These are phyloP conservation scores for Anaeromyces robustus DNA, from an alignment of 192 early-diverging fungal genomes.

Conservation along the genomic window DNA sequence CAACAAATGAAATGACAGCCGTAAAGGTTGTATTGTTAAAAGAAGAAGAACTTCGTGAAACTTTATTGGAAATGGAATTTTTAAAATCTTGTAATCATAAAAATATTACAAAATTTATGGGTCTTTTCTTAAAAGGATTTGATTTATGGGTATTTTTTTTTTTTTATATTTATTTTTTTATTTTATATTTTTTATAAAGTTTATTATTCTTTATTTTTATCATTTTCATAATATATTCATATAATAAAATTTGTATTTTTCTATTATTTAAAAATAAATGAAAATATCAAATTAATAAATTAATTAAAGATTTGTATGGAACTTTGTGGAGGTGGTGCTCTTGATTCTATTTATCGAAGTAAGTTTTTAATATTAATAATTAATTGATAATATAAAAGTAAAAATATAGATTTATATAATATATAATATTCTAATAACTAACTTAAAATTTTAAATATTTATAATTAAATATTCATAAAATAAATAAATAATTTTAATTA, in stretches of 20 bases:
- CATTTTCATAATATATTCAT: too few relatives aligned
- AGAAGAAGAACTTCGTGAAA: slow-evolving; percentile 47
- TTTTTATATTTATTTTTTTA: background rate
- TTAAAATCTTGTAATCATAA: slow-evolving; percentile 32
- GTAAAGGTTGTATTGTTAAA: slow-evolving; percentile 49
- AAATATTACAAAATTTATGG: slow-evolving; percentile 40
- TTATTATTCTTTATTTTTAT: too few relatives aligned
- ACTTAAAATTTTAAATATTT: too few relatives aligned
- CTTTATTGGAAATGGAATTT: slow-evolving; percentile 54
- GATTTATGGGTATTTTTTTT: slow-evolving; percentile 35
- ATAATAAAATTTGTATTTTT: too few relatives aligned
- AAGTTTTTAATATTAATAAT: too few relatives aligned
- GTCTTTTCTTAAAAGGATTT: slow-evolving; percentile 39
- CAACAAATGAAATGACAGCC: slow-evolving; percentile 31
- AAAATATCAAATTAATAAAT: too few relatives aligned
- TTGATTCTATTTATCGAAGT: slow-evolving; percentile 45
- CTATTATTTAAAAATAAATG: too few relatives aligned
- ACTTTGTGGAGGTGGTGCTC: slow-evolving; percentile 35
- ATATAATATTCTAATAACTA: too few relatives aligned
- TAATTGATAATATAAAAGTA: too few relatives aligned
- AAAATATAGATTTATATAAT: too few relatives aligned
- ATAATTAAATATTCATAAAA: too few relatives aligned
- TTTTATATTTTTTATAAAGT: too few relatives aligned
- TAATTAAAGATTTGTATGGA: slow-evolving; percentile 41
- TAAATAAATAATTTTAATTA: background rate